These are phyloP conservation scores for Lentithecium fluviatile DNA, from an alignment of 495 filamentous ascomycete genomes.

Conservation along the genomic window DNA sequence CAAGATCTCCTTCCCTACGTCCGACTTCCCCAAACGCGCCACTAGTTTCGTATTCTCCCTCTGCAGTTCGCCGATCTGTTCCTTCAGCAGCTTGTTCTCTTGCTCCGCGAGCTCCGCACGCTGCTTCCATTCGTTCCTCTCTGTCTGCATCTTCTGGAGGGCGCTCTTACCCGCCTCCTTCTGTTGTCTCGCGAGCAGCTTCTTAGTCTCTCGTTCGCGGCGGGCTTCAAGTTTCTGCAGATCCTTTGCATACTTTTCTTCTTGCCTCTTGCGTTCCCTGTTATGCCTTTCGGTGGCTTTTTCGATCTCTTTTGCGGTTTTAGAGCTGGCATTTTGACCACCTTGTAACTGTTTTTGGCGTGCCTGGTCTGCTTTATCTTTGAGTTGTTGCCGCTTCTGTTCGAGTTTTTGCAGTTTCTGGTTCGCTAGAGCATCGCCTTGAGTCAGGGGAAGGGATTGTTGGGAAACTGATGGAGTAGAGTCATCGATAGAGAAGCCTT, in stretches of 20 bases:
- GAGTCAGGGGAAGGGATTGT: slow-evolving; percentile 34
- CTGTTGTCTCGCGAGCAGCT: slow-evolving; percentile 37
- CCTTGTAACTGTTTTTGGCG: slow-evolving; percentile 49
- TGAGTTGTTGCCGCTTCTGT: slow-evolving; percentile 64
- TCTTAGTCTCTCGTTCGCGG: slow-evolving; percentile 41
- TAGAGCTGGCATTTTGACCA: slow-evolving; percentile 51
- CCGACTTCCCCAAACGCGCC: slow-evolving; percentile 51
- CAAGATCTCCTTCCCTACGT: slow-evolving; percentile 39
- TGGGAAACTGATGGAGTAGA: slow-evolving; percentile 10
- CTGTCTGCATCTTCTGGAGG: slow-evolving; percentile 32
- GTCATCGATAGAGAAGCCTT: not conserved
- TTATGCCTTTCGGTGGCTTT: slow-evolving; percentile 59
- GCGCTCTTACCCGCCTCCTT: slow-evolving; percentile 43
- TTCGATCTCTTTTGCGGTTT: slow-evolving; percentile 48
- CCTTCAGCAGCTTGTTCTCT: slow-evolving; percentile 42
- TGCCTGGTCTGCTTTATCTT: slow-evolving; percentile 62
- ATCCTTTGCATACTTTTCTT: slow-evolving; percentile 64
- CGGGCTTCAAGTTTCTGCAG: slow-evolving; percentile 63
- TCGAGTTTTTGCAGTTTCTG: slow-evolving; percentile 75
- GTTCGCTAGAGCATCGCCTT: slow-evolving; percentile 51
- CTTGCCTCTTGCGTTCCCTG: slow-evolving; percentile 58
- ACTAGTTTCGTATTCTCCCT: slow-evolving; percentile 51
- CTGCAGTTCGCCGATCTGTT: slow-evolving; percentile 46
- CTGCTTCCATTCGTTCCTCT: slow-evolving; percentile 43
- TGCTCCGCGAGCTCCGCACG: slow-evolving; percentile 36